Evolutionary conservation across 192 early-diverging fungal genomes (phyloP).

Genomic region (Rhizophagus sp.): DNA sequence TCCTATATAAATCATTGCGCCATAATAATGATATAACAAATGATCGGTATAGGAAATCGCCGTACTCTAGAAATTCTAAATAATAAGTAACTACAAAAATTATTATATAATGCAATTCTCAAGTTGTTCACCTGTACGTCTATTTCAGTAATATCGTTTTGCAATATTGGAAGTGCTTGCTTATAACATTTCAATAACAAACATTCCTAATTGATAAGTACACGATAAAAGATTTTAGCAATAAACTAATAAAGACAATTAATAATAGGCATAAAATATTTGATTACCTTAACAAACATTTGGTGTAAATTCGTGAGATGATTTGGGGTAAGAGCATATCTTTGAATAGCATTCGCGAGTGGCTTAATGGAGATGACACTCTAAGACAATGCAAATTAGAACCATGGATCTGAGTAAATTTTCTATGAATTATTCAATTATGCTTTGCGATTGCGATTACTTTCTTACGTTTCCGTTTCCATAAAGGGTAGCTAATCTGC

Average conservation of each 20-base stretch:
- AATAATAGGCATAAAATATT: not conserved
- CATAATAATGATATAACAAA: conserved; percentile 80
- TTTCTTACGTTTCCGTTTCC: conserved; percentile 15
- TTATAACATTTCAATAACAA: conserved; percentile 51
- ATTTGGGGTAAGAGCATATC: conserved; percentile 21
- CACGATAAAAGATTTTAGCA: not conserved
- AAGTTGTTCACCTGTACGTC: conserved; percentile 38
- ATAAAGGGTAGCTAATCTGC: conserved; percentile 8
- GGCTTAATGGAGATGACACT: conserved; percentile 30
- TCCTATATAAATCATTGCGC: conserved; percentile 68
- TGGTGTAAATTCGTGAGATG: conserved; percentile 30
- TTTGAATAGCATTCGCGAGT: conserved; percentile 13
- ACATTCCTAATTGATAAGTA: conserved; percentile 38
- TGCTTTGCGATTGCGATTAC: not conserved
- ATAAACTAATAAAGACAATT: not conserved
- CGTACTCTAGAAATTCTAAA: conserved; percentile 35
- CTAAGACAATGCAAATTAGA: conserved; percentile 18
- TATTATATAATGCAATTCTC: not conserved
- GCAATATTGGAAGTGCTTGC: conserved; percentile 48
- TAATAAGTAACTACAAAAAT: not conserved
- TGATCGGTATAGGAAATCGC: conserved; percentile 51
- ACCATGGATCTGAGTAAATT: not conserved
- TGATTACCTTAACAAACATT: conserved; percentile 24
- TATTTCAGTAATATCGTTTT: conserved; percentile 53
- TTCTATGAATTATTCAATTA: not conserved